A percentile compares a stretch with the other conserved stretches of the same genome.
phyloP scores from a whole-genome alignment of 345 rosid species.

The Eutrema japonicum region DNA sequence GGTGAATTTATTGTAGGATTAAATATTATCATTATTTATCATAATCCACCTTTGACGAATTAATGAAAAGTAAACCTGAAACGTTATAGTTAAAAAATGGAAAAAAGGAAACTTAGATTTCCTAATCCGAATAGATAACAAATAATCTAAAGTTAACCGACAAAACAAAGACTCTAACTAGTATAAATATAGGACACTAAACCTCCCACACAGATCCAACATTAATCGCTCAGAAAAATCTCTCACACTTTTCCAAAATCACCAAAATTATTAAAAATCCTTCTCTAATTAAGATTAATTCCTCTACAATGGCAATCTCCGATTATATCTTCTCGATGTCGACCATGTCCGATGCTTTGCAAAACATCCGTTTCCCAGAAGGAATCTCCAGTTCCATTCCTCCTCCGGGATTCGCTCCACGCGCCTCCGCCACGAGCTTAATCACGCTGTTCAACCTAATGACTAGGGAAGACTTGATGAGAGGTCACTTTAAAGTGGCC shows the following conservation, averaged over 20 bases:
- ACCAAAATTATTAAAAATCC: too few species aligned
- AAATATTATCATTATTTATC: too few species aligned
- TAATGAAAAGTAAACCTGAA: too few species aligned
- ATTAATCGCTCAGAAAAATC: neutral
- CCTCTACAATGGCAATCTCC: conserved; percentile 41
- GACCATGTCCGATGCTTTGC: conserved; percentile 10
- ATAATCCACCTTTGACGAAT: too few species aligned
- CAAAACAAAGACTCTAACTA: too few species aligned
- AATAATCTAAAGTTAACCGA: too few species aligned
- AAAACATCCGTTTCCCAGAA: neutral
- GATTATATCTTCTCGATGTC: conserved; percentile 37
- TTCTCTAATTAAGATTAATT: conserved; percentile 17
- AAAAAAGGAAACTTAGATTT: too few species aligned
- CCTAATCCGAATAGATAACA: too few species aligned
- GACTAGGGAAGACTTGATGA: neutral
- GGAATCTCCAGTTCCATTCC: conserved; percentile 9
- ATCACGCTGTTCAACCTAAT: neutral
- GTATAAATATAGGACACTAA: too few species aligned
- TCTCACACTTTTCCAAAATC: too few species aligned
- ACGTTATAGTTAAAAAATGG: too few species aligned
- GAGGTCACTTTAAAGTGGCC: neutral
- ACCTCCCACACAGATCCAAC: neutral
- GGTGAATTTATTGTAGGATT: too few species aligned
- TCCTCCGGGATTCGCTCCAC: conserved; percentile 30
- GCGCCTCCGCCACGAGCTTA: neutral